Evolutionary conservation across 345 rosid genomes (phyloP).

Genomic region (Hirschfeldia incana): DNA sequence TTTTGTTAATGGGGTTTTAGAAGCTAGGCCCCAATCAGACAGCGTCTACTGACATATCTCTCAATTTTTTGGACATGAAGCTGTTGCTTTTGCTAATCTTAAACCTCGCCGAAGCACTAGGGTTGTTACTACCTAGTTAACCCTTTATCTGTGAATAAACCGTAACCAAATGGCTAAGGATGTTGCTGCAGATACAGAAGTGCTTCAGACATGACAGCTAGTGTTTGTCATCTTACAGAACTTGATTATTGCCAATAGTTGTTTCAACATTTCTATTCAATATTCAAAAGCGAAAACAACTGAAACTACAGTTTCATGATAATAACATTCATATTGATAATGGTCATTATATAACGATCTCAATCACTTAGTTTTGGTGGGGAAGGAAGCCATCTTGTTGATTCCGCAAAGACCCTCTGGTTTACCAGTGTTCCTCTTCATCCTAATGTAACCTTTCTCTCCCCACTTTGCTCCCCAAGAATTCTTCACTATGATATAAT

Average conservation of each 20-base stretch:
- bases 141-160: neutral
- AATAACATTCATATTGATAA: constrained; percentile 2
- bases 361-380: constrained; percentile 46
- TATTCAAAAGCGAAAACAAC: neutral
- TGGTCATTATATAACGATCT: neutral
- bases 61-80: neutral
- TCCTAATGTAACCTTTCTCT: constrained; percentile 71
- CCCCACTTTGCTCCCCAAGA: constrained; percentile 92
- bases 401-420: constrained; percentile 76
- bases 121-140: neutral
- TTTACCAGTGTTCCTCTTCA: constrained; percentile 81
- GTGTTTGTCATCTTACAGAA: too few relatives aligned
- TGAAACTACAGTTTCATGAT: neutral
- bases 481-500: constrained; percentile 77
- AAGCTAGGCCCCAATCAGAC: constrained; percentile 17
- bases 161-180: neutral
- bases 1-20: neutral
- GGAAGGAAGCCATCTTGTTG: constrained; percentile 88
- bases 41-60: neutral
- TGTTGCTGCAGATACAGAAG: neutral
- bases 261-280: constrained; percentile 5
- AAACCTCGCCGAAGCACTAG: neutral
- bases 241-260: neutral
- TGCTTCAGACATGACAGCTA: neutral
- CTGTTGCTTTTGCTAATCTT: neutral